Base-by-base conservation (phyloP, 1,284 basidiomycete genomes). In the Ustilago lituana region DNA sequence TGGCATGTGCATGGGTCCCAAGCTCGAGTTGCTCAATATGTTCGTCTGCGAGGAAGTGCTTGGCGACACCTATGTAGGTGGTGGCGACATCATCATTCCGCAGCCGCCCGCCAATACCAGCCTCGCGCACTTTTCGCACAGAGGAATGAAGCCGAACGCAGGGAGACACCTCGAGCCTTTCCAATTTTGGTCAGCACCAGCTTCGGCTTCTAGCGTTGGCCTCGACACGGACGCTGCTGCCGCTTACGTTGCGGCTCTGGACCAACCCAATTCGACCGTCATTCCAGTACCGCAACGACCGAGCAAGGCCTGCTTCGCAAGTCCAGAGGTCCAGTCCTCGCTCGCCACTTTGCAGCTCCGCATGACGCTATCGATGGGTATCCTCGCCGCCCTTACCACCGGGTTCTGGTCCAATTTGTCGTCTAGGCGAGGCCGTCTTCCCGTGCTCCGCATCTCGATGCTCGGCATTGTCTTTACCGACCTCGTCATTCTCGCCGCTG, bases 371-470 rank as follows among this genome's bases (percentile, higher is more conserved):
- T 88, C 86, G 5, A 89, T 90, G 86, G 93, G 93, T n/a, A 75
- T 89, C 5, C 85, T 94, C 4, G 90, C 90, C 4, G 92, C 91
- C 0, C 82, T 94, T 29, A 93, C 91, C 1, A 92, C 92, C 0
- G 91, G 90, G 9, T 92, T 89, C 86, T 96, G 93, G 93, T 91
- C 91, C 32, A 87, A 87, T 58, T 89, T 90, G 40, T 89, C 91
- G 8, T 92, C 94, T 78, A 85, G 88, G 17, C 83, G 89, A 58
- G 93, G 93, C 10, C 86, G 93, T 24, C 90, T 88, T 5, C 87
- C 85, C 41, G 88, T 94, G 29, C 86, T 95, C 51, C 88, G 89
- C 11, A 83, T 89, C 22, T 84, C 89, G 14, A 88, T 90, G 5
- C 69, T 89, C 17, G 91, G 93, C 4, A 82, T 93, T 2, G 85